Evolutionary conservation across 495 filamentous ascomycete genomes (phyloP), one percentile per base, ranked within the genome.

Genomic region (Penicillium turbatum): DNA sequence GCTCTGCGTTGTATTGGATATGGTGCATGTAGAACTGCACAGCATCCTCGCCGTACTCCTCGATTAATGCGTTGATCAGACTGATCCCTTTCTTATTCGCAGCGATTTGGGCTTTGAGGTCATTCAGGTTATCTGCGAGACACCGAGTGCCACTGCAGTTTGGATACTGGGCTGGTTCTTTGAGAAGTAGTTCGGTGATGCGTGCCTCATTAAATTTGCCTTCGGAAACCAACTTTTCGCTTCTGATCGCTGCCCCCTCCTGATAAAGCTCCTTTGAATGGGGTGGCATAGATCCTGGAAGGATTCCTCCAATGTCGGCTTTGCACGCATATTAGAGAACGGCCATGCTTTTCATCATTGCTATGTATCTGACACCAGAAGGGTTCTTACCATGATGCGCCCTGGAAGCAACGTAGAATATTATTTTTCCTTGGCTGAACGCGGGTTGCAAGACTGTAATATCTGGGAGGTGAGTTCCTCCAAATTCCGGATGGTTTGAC

Each of bases 61-160:
- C 81, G 59, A 97, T 93, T 4, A 98, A 73, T 0, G 77, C 73
- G 34, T 79, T 80, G 53, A 97, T 96, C 29, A 98, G 80, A 43
- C 83, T 90, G 55, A 97, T 96, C 17, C 93, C 93, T 62, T 95
- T 96, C 63, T 95, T 86, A 65, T 98, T 97, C 6, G 92, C 90
- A 5, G 93, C 93, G 16, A 97, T 86, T 60, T 96, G 91, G 1
- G 93, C 93, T 68, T 95, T 92, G 16, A 98, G 80, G 66, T 98
- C 93, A 59, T 92, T 93, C 69, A 98, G 76, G 63, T 98, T 98
- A 63, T 98, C 93, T 13, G 82, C 83, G 1, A 97, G 73, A 63
- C 90, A 92, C 46, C 93, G 75, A 2, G 92, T 95, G 3, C 92
- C 93, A 60, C 84, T 89, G 74, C 92, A 96, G 8, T 86, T 89